These are phyloP conservation scores for Tuber indicum DNA, from an alignment of 495 filamentous ascomycete species.

Conservation along the genomic window DNA sequence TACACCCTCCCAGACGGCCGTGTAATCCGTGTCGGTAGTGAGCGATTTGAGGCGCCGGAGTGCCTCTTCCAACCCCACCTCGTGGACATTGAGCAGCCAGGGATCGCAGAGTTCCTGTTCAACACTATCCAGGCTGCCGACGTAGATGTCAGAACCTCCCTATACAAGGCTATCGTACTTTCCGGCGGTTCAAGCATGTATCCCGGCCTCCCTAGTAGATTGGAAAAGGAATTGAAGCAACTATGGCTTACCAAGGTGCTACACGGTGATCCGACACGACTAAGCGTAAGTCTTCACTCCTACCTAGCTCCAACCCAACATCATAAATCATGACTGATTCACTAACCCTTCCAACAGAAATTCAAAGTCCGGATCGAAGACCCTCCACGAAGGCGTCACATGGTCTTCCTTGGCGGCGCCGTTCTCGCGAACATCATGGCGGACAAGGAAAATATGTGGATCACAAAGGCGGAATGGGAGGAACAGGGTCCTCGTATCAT, in stretches of 20 bases:
- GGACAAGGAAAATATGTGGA: slow-evolving; percentile 98
- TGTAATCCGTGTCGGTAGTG: slow-evolving; percentile 89
- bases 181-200: slow-evolving; percentile 99
- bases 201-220: slow-evolving; percentile 80
- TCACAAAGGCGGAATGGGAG: slow-evolving; percentile 90
- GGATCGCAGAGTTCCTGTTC: slow-evolving; percentile 94
- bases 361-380: slow-evolving; percentile 99
- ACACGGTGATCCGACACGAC: slow-evolving; percentile 77
- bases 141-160: slow-evolving; percentile 82
- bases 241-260: slow-evolving; percentile 92
- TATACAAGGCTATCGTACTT: slow-evolving; percentile 96
- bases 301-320: background rate
- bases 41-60: slow-evolving; percentile 96
- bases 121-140: slow-evolving; percentile 96
- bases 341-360: slow-evolving; percentile 53
- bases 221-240: slow-evolving; percentile 99
- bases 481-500: slow-evolving; percentile 82
- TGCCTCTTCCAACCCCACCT: slow-evolving; percentile 98
- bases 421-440: slow-evolving; percentile 98
- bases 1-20: slow-evolving; percentile 96
- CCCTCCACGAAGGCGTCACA: slow-evolving; percentile 88
- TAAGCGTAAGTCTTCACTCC: slow-evolving; percentile 56
- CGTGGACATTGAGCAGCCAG: slow-evolving; percentile 94
- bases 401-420: slow-evolving; percentile 97
- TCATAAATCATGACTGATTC: background rate